Evolutionary conservation across 2,329 filamentous ascomycete genomes (phyloP), one percentile per base, ranked within the genome.

Genomic region (Ophiocordyceps sinensis): DNA sequence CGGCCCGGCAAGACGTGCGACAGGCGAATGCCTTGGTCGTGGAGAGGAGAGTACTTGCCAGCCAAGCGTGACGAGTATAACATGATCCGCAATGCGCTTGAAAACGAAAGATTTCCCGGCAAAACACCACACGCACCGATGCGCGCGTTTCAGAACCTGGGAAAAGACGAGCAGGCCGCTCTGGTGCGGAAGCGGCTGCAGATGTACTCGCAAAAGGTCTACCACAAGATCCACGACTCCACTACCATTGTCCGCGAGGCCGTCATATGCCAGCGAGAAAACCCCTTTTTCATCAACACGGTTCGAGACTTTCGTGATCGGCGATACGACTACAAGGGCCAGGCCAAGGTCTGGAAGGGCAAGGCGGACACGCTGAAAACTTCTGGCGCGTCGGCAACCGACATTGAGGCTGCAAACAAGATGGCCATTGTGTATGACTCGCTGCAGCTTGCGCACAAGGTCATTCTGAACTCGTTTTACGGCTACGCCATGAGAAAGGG

Each of bases 401-500:
- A 98, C 51, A 72, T 98, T 14, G 93, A 98, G 12, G 82, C 86
- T 43, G 91, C 87, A 5, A 96, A 95, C 67, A 98, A 98, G 69
- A 98, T 98, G 93, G 91, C 95, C 42, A 73, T 96, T 38, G 65
- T 98, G 5, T 98, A 85, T 58, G 91, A 98, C 58, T 98, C 91
- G 0, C 69, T 98, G 43, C 93, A 98, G 60, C 70, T 98, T 52
- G 91, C 91, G 0, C 91, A 98, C 68, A 98, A 98, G 60, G 91
- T 98, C 65, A 98, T 98, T 71, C 61, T 98, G 42, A 98, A 98
- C 67, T 94, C 87, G 42, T 98, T 98, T 67, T 98, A 98, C 52
- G 91, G 91, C 47, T 98, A 98, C 57, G 91, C 96, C 59, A 98
- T 98, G 91, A 75, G 91, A 66, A 98, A 98, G 59, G 91, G 91